Evolutionary conservation across 176 grass and related monocot species (phyloP).

Genomic region (Themeda triandra): DNA sequence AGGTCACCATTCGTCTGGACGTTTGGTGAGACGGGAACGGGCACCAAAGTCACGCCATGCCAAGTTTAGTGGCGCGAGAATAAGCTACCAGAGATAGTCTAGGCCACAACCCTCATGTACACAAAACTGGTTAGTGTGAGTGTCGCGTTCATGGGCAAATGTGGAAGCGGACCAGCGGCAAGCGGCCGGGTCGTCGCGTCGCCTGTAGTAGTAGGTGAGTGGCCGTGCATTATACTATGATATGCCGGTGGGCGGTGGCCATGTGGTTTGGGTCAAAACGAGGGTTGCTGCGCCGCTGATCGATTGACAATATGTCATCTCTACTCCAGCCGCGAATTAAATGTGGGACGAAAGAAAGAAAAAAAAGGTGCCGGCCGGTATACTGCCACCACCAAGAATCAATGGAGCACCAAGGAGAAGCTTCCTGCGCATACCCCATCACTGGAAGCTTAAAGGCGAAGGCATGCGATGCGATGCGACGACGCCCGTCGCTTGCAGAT

Average conservation of each 20-base stretch:
- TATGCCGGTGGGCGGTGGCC: background rate
- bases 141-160: slow-evolving; percentile 29
- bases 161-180: background rate
- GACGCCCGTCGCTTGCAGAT: slow-evolving; percentile 24
- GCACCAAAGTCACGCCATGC: background rate
- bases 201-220: slow-evolving; percentile 17
- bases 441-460: slow-evolving; percentile 35
- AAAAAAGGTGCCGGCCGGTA: background rate
- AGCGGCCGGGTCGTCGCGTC: background rate
- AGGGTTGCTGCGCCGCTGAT: slow-evolving; percentile 19
- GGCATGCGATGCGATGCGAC: slow-evolving; percentile 23
- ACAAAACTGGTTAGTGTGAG: background rate
- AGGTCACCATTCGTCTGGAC: slow-evolving; percentile 18
- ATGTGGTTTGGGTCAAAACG: slow-evolving; percentile 36
- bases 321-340: background rate
- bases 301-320: slow-evolving; percentile 11
- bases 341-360: background rate
- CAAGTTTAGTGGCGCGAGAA: background rate
- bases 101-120: slow-evolving; percentile 8
- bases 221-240: slow-evolving; percentile 11
- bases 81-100: background rate
- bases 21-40: slow-evolving; percentile 29
- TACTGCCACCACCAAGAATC: background rate
- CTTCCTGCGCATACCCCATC: background rate
- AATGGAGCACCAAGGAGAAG: background rate